Evolutionary conservation across 1,284 basidiomycete genomes (phyloP), one percentile per base, ranked within the genome.

Genomic region (Pyrrhoderma noxium): DNA sequence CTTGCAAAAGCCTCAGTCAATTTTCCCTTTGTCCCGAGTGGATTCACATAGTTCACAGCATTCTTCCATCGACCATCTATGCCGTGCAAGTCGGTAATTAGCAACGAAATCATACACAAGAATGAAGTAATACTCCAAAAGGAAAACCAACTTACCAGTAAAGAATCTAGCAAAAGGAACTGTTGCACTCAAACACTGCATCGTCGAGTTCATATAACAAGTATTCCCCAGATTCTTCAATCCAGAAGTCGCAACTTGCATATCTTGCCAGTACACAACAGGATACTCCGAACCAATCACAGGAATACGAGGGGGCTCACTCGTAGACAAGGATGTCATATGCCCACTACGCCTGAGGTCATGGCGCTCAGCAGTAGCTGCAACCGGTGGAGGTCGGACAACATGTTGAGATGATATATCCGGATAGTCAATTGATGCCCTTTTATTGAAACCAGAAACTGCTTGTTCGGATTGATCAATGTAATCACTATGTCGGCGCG

Each of bases 161-260:
- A 98, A 96, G 70, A 92, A 96, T 46, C 83, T 75, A 34, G 93
- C 80, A 66, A 97, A 93, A 0, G 93, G 93, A 11, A 87, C 80
- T 0, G 93, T 94, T 0, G 92, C 93, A 61, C 84, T 91, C 61
- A 99, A 70, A 67, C 95, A 99, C 68, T 99, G 95, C 19, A 99
- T 80, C 3, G 93, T 94, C 25, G 94, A 90, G 67, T 98, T 99
- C 93, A 99, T 98, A 67, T 98, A 99, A 67, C 95, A 99, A 1
- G 96, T 99, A 67, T 99, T 98, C 31, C 95, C 96, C 55, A 99
- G 66, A 66, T 99, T 99, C 76, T 93, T 93, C 65, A 99, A 67
- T 2, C 95, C 95, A 0, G 87, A 86, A 35, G 86, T 79, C 14
- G 89, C 90, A 53, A 94, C 79, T 58, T 84, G 76, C 39, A 79